phyloP scores from a whole-genome alignment of 2,329 filamentous ascomycete species.

The Penicillium sp. region DNA sequence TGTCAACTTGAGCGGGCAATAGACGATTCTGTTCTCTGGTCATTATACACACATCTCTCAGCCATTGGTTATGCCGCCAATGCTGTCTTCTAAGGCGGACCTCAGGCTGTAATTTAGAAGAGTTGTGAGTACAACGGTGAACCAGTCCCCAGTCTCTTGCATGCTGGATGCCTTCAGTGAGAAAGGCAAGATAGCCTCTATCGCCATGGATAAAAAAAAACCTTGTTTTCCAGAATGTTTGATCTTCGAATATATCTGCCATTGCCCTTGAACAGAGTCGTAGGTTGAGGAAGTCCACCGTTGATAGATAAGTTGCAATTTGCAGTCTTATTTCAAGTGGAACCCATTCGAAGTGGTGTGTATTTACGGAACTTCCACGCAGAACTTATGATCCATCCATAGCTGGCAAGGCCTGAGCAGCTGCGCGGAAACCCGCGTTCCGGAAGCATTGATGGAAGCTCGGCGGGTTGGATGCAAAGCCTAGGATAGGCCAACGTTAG shows the following conservation, averaged over 20 bases:
- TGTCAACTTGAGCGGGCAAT: too few species aligned
- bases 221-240: neutral
- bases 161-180: neutral
- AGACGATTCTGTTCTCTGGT: neutral
- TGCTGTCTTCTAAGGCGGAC: neutral
- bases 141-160: neutral
- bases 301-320: neutral
- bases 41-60: neutral
- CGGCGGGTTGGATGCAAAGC: neutral
- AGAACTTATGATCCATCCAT: neutral
- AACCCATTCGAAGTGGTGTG: neutral
- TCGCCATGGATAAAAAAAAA: neutral
- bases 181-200: neutral
- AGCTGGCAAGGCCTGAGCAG: neutral
- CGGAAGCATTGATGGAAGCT: neutral
- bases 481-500: neutral
- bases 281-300: neutral
- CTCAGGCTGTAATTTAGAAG: neutral
- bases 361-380: neutral
- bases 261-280: neutral
- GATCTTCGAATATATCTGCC: neutral
- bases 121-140: neutral
- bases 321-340: neutral
- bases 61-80: neutral
- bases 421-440: neutral